Evolutionary conservation across 495 filamentous ascomycete species (phyloP), one percentile per base, ranked within the genome.

Genomic region (Xylaria nigripes): DNA sequence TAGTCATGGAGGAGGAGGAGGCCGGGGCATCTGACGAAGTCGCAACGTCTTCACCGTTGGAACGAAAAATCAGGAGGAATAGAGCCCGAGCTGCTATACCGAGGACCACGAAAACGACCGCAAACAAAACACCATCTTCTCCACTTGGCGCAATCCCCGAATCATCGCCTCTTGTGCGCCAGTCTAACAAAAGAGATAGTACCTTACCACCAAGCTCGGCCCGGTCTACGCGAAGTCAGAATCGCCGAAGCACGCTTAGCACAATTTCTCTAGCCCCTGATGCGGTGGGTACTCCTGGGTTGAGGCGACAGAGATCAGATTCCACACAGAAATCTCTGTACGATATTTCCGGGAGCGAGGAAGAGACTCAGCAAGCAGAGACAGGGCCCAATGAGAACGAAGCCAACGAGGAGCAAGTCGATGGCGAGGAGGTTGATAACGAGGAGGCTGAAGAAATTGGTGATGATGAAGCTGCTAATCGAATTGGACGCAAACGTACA

Each of bases 41-140:
- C 16, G 61, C 57, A 30, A 56, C 61, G 18, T 76, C 73, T 16
- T 76, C 73, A 19, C 73, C 73, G 6, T 51, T 72, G 40, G 68
- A 65, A 60, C 61, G 69, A 38, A 68, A 67, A 50, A 58, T 61
- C 21, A 67, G 65, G 36, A 54, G 66, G 48, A 65, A 38, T 32
- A 53, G 50, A 16, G 55, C 61, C 18, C n/a, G 38, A 15, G 56
- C 48, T 25, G 59, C 46, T 25, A 16, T 58, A 45, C 64, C 64
- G 10, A 58, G 59, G 32, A 32, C 58, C 15, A 52, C 53, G 19
- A 51, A 54, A 45, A 46, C 64, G 21, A 54, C 24, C 7, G 15
- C 29, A 19, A 58, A 54, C 42, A 44, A 48, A 34, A 58, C 59
- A 12, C 29, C 55, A 15, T 54, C 42, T 12, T 49, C 50, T 6